phyloP scores from a whole-genome alignment of 306 rosid species.

The Astragalus membranaceus region DNA sequence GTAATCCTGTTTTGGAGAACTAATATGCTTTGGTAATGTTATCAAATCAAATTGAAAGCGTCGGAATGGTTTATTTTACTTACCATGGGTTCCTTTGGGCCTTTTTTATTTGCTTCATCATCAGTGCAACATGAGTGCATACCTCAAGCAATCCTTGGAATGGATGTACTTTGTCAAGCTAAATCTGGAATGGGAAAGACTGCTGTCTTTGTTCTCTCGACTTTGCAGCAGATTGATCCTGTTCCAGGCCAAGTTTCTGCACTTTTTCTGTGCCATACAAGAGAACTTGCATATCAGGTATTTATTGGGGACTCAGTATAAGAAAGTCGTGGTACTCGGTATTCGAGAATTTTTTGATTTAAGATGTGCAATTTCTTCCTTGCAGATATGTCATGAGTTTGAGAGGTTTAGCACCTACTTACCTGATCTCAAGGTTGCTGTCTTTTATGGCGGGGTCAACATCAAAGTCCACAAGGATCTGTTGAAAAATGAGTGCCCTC shows the following conservation, averaged over 20 bases:
- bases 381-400: slow-evolving; percentile 94
- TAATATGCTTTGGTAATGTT: slow-evolving; percentile 58
- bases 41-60: slow-evolving; percentile 47
- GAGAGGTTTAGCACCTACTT: slow-evolving; percentile 95
- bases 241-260: slow-evolving; percentile 97
- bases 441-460: slow-evolving; percentile 94
- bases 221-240: slow-evolving; percentile 96
- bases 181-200: slow-evolving; percentile 99
- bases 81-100: slow-evolving; percentile 62
- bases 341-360: neutral
- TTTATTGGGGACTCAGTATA: neutral
- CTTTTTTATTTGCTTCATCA: slow-evolving; percentile 78
- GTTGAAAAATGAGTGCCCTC: slow-evolving; percentile 92
- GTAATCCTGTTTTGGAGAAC: slow-evolving; percentile 63
- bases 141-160: slow-evolving; percentile 98
- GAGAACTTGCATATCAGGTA: slow-evolving; percentile 98
- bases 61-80: slow-evolving; percentile 67
- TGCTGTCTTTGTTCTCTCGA: slow-evolving; percentile 93
- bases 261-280: slow-evolving; percentile 85
- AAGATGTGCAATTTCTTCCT: neutral
- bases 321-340: neutral
- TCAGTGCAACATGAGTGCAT: slow-evolving; percentile 99
- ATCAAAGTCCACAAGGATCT: slow-evolving; percentile 91
- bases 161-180: slow-evolving; percentile 99
- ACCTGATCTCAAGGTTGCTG: slow-evolving; percentile 95